phyloP scores from a whole-genome alignment of 495 filamentous ascomycete genomes.

The Neurospora pannonica region DNA sequence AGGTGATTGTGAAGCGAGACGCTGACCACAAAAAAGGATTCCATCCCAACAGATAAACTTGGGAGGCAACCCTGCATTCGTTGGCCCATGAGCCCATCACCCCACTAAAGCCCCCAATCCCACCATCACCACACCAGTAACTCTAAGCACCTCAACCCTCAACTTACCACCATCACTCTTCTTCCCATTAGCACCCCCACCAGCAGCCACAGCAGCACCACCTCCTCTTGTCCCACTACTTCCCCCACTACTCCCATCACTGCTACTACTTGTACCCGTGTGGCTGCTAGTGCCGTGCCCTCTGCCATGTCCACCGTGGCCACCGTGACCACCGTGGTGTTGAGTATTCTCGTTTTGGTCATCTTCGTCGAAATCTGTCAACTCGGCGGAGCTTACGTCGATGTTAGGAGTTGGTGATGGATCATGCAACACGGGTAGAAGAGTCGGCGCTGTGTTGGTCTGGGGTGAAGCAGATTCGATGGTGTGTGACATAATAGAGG shows the following conservation, averaged over 20 bases:
- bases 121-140: background rate
- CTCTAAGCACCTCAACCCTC: background rate
- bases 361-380: background rate
- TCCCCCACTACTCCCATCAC: background rate
- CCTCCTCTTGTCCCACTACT: background rate
- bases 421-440: background rate
- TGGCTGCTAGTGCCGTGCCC: background rate
- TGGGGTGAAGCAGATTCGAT: background rate
- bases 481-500: background rate
- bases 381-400: too few relatives aligned
- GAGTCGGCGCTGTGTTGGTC: rapidly evolving
- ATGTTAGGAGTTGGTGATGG: background rate
- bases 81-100: background rate
- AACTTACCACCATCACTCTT: background rate
- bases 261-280: background rate
- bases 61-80: background rate
- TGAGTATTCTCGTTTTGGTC: background rate
- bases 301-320: background rate
- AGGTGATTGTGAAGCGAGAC: background rate
- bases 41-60: background rate
- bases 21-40: background rate
- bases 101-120: background rate
- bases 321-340: background rate
- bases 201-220: background rate
- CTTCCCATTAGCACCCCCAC: background rate